These are phyloP conservation scores for Coelastrella sp. DNA, from an alignment of 139 green algal species.

Conservation along the genomic window DNA sequence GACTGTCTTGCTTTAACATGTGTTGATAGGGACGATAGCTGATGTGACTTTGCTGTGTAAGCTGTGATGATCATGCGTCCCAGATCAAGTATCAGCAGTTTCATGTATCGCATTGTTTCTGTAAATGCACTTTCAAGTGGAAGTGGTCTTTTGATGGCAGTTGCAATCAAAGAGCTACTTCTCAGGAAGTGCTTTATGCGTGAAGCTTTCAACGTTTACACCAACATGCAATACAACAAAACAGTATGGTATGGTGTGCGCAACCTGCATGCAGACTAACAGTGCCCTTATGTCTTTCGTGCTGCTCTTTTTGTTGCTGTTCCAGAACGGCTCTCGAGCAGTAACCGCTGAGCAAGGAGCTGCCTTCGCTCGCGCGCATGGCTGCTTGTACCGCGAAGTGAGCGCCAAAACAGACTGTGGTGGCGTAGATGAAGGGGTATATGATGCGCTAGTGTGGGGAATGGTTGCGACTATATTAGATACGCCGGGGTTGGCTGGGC, in stretches of 20 bases:
- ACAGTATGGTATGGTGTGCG: neutral
- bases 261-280: neutral
- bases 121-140: too few relatives aligned
- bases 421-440: slow-evolving; percentile 47
- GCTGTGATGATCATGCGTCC: too few relatives aligned
- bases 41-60: too few relatives aligned
- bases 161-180: too few relatives aligned
- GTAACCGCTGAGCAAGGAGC: slow-evolving; percentile 58
- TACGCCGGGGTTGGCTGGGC: slow-evolving; percentile 7
- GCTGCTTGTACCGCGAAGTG: slow-evolving; percentile 52
- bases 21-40: too few relatives aligned
- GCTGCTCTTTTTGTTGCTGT: neutral
- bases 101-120: too few relatives aligned
- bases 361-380: slow-evolving; percentile 54
- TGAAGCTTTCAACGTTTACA: too few relatives aligned
- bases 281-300: neutral
- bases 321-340: slow-evolving; percentile 22
- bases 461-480: slow-evolving; percentile 47
- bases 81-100: too few relatives aligned
- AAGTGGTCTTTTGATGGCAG: too few relatives aligned
- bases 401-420: slow-evolving; percentile 48
- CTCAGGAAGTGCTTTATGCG: too few relatives aligned
- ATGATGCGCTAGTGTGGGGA: slow-evolving; percentile 64
- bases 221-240: neutral
- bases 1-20: too few relatives aligned